Conservation (phyloP, 768 basidiomycete species). For the Plicaturopsis crispa region DNA sequence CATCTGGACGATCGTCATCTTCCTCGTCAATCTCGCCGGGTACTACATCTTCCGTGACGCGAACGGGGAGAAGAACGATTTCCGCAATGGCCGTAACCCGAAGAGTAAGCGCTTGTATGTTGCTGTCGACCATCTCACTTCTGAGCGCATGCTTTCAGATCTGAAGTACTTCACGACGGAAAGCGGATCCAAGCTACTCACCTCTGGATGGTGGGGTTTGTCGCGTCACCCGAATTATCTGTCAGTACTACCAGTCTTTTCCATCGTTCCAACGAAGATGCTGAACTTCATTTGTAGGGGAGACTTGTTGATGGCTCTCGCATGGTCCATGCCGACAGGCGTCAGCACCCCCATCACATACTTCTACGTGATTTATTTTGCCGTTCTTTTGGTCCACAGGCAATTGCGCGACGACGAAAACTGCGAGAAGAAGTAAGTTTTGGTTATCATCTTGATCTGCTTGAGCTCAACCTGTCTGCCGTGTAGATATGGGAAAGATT, state of each 20-base stretch:
- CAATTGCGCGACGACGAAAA: conserved; percentile 88
- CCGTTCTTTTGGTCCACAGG: conserved; percentile 82
- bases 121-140: not conserved
- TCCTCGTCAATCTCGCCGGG: conserved; percentile 61
- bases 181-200: conserved; percentile 84
- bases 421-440: conserved; percentile 76
- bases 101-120: conserved; percentile 53
- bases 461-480: not conserved
- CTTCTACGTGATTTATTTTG: conserved; percentile 89
- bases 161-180: conserved; percentile 73
- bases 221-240: conserved; percentile 92
- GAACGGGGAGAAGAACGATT: conserved; percentile 94
- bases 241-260: conserved; percentile 14
- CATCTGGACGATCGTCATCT: conserved; percentile 44
- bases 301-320: conserved; percentile 82
- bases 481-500: conserved; percentile 84
- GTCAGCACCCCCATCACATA: conserved; percentile 92
- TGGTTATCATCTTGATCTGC: not conserved
- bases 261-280: not conserved
- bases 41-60: conserved; percentile 87
- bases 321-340: conserved; percentile 92
- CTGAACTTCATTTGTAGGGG: conserved; percentile 36
- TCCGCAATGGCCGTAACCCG: conserved; percentile 88
- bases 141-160: conserved; percentile 35
- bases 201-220: conserved; percentile 95